Conservation (phyloP, 805 yeast genomes). For the Ogataea henricii region DNA sequence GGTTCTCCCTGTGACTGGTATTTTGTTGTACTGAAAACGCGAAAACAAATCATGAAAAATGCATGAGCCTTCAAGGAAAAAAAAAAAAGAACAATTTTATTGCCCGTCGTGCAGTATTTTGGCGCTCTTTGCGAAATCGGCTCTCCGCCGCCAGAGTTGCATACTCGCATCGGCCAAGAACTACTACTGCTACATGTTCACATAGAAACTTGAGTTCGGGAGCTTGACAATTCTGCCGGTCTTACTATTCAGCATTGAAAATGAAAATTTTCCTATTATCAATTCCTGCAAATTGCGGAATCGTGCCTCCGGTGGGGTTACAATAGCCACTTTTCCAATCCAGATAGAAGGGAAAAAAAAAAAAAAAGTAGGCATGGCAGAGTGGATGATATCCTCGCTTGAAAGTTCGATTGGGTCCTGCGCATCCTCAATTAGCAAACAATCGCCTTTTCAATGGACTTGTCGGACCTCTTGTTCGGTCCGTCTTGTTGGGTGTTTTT, state of each 20-base stretch:
- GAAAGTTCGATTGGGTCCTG: too few species aligned
- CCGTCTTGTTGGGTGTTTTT: too few species aligned
- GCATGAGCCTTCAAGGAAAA: background rate
- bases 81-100: slow-evolving; percentile 4
- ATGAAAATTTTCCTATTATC: background rate
- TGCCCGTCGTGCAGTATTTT: background rate
- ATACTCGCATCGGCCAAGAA: background rate
- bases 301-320: slow-evolving; percentile 2
- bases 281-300: background rate
- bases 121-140: slow-evolving; percentile 2
- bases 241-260: background rate
- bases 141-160: slow-evolving; percentile 2
- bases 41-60: background rate
- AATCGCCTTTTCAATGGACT: too few species aligned
- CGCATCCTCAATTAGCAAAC: too few species aligned
- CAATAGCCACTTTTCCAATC: slow-evolving; percentile 2
- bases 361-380: background rate
- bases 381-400: too few species aligned
- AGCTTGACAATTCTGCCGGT: background rate
- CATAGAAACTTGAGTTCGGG: background rate
- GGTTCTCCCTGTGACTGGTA: background rate
- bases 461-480: too few species aligned
- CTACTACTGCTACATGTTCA: too few species aligned
- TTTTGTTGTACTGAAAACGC: slow-evolving; percentile 1
- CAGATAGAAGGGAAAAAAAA: background rate